These are phyloP conservation scores for Skeletonema marinoi DNA, from an alignment of 108 stramenopile genomes.

Conservation along the genomic window DNA sequence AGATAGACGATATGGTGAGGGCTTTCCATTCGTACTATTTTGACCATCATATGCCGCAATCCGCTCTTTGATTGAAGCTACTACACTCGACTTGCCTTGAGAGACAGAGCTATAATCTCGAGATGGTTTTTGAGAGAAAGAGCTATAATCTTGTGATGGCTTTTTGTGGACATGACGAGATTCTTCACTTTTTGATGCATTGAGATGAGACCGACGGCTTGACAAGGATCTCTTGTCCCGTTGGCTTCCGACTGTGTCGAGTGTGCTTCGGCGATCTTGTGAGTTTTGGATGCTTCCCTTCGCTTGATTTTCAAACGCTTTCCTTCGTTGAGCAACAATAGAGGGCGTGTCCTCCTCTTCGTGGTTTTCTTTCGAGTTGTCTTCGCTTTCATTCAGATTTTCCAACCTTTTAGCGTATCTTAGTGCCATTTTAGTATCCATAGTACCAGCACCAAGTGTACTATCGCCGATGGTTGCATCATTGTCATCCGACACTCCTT, in stretches of 20 bases:
- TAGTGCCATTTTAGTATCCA: conserved; percentile 29
- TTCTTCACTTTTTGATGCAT: not conserved
- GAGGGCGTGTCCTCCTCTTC: conserved; percentile 16
- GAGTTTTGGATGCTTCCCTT: too few relatives aligned
- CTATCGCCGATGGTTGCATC: conserved; percentile 13
- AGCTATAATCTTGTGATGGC: not conserved
- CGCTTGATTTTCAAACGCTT: conserved; percentile 26
- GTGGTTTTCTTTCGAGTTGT: not conserved
- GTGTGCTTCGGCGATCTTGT: too few relatives aligned
- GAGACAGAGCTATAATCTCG: not conserved
- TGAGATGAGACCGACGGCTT: not conserved
- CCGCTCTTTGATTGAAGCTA: conserved; percentile 28
- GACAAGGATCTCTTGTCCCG: not conserved
- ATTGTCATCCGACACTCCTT: conserved; percentile 5
- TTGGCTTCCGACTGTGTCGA: too few relatives aligned
- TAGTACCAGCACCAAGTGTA: conserved; percentile 22
- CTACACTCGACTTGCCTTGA: not conserved
- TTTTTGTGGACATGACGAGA: not conserved
- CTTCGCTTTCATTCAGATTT: not conserved
- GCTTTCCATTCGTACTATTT: not conserved
- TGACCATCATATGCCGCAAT: conserved; percentile 23
- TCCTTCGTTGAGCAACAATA: conserved; percentile 29
- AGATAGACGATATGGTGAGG: not conserved
- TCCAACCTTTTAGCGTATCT: conserved; percentile 27
- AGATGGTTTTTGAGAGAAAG: not conserved